Evolutionary conservation across 2,329 filamentous ascomycete genomes (phyloP).

Genomic region (Dactylellina parvicollis): DNA sequence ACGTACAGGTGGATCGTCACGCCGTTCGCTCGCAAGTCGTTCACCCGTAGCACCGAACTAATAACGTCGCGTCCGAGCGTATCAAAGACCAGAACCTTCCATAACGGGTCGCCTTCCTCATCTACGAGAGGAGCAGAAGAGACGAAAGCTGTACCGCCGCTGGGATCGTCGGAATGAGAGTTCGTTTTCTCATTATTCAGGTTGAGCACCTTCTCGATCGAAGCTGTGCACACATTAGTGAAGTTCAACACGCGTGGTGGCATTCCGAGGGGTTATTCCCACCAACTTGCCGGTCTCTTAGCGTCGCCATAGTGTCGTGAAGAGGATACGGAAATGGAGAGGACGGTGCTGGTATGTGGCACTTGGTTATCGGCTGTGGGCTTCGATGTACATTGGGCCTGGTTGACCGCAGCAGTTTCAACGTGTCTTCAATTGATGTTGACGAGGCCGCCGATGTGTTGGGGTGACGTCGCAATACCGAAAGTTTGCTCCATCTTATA

Average conservation of each 20-base stretch:
- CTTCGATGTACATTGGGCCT: background rate
- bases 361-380: background rate
- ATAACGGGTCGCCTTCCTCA: slow-evolving; percentile 89
- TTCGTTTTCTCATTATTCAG: slow-evolving; percentile 77
- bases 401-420: slow-evolving; percentile 19
- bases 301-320: slow-evolving; percentile 41
- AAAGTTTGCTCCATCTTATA: slow-evolving; percentile 6
- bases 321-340: background rate
- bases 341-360: background rate
- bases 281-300: slow-evolving; percentile 54
- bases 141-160: slow-evolving; percentile 60
- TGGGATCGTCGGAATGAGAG: slow-evolving; percentile 70
- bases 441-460: slow-evolving; percentile 46
- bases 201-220: slow-evolving; percentile 94
- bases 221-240: slow-evolving; percentile 68
- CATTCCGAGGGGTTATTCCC: slow-evolving; percentile 44
- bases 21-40: slow-evolving; percentile 91
- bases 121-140: slow-evolving; percentile 83
- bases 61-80: slow-evolving; percentile 92
- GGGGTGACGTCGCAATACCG: slow-evolving; percentile 26
- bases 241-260: background rate
- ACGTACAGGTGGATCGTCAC: slow-evolving; percentile 93
- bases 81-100: slow-evolving; percentile 98
- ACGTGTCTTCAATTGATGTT: slow-evolving; percentile 48
- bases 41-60: slow-evolving; percentile 92